Evolutionary conservation across 306 rosid species (phyloP).

Genomic region (Citrullus amarus): DNA sequence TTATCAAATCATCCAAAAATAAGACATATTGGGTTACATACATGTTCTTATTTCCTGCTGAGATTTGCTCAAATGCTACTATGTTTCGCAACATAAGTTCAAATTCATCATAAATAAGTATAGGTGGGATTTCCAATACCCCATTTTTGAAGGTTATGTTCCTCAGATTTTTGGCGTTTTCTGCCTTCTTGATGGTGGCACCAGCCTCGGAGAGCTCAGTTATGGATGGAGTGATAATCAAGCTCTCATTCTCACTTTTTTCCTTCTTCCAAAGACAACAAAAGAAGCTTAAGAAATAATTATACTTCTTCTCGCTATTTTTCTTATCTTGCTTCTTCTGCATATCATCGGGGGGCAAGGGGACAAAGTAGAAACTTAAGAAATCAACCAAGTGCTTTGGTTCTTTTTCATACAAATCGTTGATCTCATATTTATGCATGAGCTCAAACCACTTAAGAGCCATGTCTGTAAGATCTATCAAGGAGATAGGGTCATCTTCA

Average conservation of each 20-base stretch:
- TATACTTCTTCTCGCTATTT: no score
- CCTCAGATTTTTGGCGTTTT: background rate
- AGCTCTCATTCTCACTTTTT: no score
- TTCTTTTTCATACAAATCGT: no score
- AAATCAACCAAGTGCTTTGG: background rate
- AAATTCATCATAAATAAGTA: background rate
- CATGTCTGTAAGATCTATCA: no score
- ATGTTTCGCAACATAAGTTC: background rate
- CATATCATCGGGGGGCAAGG: background rate
- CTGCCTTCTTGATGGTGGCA: background rate
- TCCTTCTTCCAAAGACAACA: no score
- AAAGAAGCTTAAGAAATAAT: no score
- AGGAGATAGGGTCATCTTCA: no score
- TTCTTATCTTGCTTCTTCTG: no score
- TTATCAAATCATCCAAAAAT: background rate
- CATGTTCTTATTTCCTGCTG: accelerated
- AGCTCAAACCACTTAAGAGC: no score
- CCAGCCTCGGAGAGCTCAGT: background rate
- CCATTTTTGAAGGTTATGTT: background rate
- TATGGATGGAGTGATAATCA: background rate
- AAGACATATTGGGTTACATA: background rate
- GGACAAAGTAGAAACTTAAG: background rate
- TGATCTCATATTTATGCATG: no score
- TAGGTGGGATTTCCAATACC: slow-evolving; percentile 6
- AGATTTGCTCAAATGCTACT: slow-evolving; percentile 20